Evolutionary conservation across 106 monocot species (phyloP).

Genomic region (Vanilla planifolia): DNA sequence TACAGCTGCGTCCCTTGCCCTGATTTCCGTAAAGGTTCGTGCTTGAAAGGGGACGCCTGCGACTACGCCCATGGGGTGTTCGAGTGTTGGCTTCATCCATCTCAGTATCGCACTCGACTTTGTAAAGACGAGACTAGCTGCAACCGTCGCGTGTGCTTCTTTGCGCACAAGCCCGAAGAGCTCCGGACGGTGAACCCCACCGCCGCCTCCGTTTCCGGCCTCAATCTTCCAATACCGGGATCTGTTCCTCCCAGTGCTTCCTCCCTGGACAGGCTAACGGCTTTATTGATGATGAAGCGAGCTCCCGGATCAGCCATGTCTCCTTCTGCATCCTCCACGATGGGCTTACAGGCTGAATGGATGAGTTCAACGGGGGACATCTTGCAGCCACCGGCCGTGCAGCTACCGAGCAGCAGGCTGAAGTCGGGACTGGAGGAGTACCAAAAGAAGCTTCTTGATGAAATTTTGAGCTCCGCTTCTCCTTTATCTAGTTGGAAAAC

Average conservation of each 20-base stretch:
- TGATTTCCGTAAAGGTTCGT: constrained; percentile 86
- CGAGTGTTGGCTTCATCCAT: constrained; percentile 88
- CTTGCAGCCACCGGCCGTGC: constrained; percentile 24
- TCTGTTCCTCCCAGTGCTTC: constrained; percentile 11
- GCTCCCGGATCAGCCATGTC: constrained; percentile 24
- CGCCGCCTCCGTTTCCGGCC: constrained; percentile 29
- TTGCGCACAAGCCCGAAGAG: constrained; percentile 86
- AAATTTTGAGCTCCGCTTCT: constrained; percentile 29
- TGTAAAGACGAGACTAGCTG: constrained; percentile 80
- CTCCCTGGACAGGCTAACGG: constrained; percentile 33
- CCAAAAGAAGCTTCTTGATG: constrained; percentile 57
- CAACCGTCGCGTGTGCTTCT: constrained; percentile 73
- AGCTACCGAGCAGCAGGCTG: constrained; percentile 43
- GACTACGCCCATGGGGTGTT: constrained; percentile 97
- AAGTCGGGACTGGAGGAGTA: constrained; percentile 47
- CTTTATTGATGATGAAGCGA: constrained; percentile 32
- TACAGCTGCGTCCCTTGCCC: constrained; percentile 96
- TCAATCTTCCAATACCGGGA: too few species aligned
- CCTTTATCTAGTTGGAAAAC: constrained; percentile 32
- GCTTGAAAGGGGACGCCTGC: constrained; percentile 80
- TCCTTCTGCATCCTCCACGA: constrained; percentile 13
- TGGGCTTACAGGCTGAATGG: constrained; percentile 14
- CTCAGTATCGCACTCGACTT: constrained; percentile 72
- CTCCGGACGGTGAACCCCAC: constrained; percentile 53
- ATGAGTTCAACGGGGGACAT: constrained; percentile 29